These are phyloP conservation scores for Aureobasidium pullulans DNA, from an alignment of 2,329 filamentous ascomycete genomes.

Conservation along the genomic window DNA sequence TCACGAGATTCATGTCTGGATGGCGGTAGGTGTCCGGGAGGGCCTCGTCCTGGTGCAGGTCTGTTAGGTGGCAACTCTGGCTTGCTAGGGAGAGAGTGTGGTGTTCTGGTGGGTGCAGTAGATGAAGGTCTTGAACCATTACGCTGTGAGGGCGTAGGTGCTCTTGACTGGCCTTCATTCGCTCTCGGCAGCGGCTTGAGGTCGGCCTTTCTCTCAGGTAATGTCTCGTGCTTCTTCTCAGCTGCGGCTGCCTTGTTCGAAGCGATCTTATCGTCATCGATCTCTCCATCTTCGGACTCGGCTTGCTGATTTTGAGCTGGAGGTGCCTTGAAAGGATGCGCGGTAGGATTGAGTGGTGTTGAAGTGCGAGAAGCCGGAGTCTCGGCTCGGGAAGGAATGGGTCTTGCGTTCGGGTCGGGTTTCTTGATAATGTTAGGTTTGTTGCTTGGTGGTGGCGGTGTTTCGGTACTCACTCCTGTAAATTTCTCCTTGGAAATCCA, in stretches of 20 bases:
- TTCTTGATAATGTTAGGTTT: constrained; percentile 12
- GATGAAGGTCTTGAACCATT: constrained; percentile 27
- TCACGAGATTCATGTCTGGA: constrained; percentile 27
- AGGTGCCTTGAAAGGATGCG: constrained; percentile 21
- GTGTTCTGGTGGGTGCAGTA: constrained; percentile 19
- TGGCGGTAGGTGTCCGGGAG: not conserved
- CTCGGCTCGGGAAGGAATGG: constrained; percentile 35
- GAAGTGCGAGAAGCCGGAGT: constrained; percentile 41
- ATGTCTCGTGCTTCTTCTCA: not conserved
- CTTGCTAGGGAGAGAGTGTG: constrained; percentile 47
- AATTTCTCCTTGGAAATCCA: constrained; percentile 74
- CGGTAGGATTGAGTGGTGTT: constrained; percentile 55
- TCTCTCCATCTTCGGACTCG: constrained; percentile 61
- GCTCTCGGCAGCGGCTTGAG: constrained; percentile 17
- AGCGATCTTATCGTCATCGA: constrained; percentile 51
- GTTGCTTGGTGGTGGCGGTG: not conserved
- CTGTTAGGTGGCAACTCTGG: constrained; percentile 50
- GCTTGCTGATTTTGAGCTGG: not conserved
- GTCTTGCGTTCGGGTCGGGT: constrained; percentile 13
- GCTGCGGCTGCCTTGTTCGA: not conserved
- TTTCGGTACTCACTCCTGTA: constrained; percentile 47
- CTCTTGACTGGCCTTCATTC: constrained; percentile 15
- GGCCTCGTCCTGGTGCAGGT: constrained; percentile 18
- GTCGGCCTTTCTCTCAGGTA: constrained; percentile 10
- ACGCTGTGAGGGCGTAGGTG: constrained; percentile 23